Conservation (phyloP, 2,329 filamentous ascomycete species). For the Aspergillus ochraceus region DNA sequence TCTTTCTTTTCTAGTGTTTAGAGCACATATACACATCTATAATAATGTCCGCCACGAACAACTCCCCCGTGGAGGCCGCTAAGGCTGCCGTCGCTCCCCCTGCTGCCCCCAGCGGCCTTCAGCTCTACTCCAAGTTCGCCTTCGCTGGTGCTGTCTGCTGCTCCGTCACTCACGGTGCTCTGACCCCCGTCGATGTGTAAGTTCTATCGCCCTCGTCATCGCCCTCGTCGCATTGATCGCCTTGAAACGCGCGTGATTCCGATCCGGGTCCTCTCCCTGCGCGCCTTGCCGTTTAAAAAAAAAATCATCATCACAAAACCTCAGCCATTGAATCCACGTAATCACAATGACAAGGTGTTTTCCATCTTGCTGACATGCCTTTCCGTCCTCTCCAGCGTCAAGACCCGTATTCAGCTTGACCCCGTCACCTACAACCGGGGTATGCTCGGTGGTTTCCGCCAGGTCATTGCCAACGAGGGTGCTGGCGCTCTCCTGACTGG, state of each 20-base stretch:
- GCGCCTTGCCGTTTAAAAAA: conserved; percentile 3
- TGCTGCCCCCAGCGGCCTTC: conserved; percentile 59
- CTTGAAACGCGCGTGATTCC: conserved; percentile 15
- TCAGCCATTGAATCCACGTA: neutral
- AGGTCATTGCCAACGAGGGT: conserved; percentile 82
- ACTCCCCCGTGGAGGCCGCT: conserved; percentile 42
- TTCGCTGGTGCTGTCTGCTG: conserved; percentile 98
- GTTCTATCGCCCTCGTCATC: conserved; percentile 43
- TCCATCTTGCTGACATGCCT: conserved; percentile 12
- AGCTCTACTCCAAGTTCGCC: conserved; percentile 93
- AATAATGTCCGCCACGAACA: conserved; percentile 47
- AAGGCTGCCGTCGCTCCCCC: conserved; percentile 14
- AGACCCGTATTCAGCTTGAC: conserved; percentile 94
- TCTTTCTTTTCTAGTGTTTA: conserved; percentile 17
- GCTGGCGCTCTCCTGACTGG: conserved; percentile 83
- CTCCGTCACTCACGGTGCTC: conserved; percentile 92
- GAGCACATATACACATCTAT: conserved; percentile 16
- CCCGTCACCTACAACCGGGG: conserved; percentile 85
- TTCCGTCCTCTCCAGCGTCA: conserved; percentile 65
- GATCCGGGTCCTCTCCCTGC: conserved; percentile 8
- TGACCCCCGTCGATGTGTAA: conserved; percentile 99
- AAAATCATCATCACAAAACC: neutral
- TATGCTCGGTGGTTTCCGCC: conserved; percentile 80
- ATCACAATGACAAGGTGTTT: neutral
- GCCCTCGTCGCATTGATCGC: conserved; percentile 26